Conservation (phyloP, 768 basidiomycete species). For the Trametes coccinea region DNA sequence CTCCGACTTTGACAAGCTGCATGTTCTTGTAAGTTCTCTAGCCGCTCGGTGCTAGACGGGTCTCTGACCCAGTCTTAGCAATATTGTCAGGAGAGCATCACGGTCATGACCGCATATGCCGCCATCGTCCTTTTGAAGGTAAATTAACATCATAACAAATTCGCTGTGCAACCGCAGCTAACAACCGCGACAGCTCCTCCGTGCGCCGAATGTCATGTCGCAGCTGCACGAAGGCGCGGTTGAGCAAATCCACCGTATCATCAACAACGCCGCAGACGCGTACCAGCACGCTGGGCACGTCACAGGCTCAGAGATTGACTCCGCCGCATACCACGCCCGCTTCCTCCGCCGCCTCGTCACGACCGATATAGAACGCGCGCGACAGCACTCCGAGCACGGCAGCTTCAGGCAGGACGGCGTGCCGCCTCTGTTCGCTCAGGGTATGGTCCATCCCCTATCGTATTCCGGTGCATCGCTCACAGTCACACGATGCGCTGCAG, state of each 20-base stretch:
- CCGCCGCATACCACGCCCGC: constrained; percentile 76
- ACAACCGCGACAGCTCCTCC: constrained; percentile 56
- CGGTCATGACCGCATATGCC: constrained; percentile 84
- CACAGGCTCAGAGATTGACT: constrained; percentile 55
- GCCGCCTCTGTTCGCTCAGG: constrained; percentile 7
- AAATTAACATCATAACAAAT: constrained; percentile 17
- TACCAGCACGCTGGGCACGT: constrained; percentile 71
- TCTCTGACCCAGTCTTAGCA: constrained; percentile 46
- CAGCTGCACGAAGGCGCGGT: constrained; percentile 62
- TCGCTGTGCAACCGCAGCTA: neutral
- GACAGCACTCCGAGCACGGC: constrained; percentile 31
- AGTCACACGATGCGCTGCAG: neutral
- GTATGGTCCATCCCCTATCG: neutral
- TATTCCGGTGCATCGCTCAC: neutral
- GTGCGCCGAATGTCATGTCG: constrained; percentile 56
- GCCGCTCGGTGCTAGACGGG: neutral
- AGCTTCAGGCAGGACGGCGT: constrained; percentile 4
- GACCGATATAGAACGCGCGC: constrained; percentile 59
- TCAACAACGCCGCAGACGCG: constrained; percentile 72
- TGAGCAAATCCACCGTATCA: constrained; percentile 63
- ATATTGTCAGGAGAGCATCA: constrained; percentile 82
- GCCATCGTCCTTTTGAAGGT: constrained; percentile 81
- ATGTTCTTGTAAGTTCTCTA: constrained; percentile 49
- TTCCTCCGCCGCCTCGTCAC: constrained; percentile 72
- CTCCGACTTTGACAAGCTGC: constrained; percentile 71